Base-by-base conservation (phyloP, 2,329 filamentous ascomycete genomes). In the Didymellaceae sp. region DNA sequence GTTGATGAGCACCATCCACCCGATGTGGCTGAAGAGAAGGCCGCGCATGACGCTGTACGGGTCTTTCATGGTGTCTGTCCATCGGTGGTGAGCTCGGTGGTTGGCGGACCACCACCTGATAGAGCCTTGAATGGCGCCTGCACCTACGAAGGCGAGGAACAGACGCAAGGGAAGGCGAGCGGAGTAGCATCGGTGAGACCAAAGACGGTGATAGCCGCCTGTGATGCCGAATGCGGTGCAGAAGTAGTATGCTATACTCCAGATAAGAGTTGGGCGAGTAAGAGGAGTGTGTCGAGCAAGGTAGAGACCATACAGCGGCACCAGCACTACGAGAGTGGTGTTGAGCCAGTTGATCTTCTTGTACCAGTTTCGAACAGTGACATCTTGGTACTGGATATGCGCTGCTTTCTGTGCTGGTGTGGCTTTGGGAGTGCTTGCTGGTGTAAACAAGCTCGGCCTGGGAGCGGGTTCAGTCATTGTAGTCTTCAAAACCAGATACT, bases 331-430 rank as follows among this genome's bases (percentile, higher is more conserved):
- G 72, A 96, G 84, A 54, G 80, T 83, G 48, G 89, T 86, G 75
- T 94, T 96, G 60, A 96, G 82, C 91, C 91, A 96, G 81, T 96
- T 91, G 78, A 96, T 83, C 70, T 96, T 91, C 76, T 91, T 87
- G 77, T 91, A 85, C 89, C 89, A 93, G 78, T 96, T 96, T 60
- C 78, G 76, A 6, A 61, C 18, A 3, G 57, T 62, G 14, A 54
- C 18, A 18, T 57, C 50, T 18, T 63, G 57, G 26, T 58, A 45
- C 16, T 59, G 53, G 30, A 64, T 57, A 45, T 65, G 62, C 21
- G 30, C 39, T 28, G 46, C 39, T 44, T 59, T 61, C 24, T 53
- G 43, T n/a, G 39, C 39, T 17, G 34, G 13, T 16, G 50, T 48
- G 9, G 44, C 37, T 21, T 37, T 24, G 1, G 44, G 50, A 24